phyloP scores from a whole-genome alignment of 2,329 filamentous ascomycete species.

The Metarhizium robertsii region DNA sequence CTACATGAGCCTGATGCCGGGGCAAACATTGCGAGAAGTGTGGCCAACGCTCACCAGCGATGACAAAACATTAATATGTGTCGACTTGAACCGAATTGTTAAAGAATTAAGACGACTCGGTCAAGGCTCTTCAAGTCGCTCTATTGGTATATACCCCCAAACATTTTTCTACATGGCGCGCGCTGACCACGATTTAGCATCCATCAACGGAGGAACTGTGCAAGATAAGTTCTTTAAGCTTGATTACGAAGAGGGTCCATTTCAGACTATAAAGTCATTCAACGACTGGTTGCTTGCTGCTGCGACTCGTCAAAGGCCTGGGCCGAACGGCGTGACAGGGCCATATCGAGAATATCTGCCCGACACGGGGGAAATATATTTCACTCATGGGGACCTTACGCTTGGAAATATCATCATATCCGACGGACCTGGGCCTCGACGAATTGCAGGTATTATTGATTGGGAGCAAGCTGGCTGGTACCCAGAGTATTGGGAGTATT shows the following conservation, averaged over 20 bases:
- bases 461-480: constrained; percentile 21
- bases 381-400: constrained; percentile 16
- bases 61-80: constrained; percentile 11
- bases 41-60: constrained; percentile 10
- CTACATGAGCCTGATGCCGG: constrained; percentile 13
- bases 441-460: constrained; percentile 13
- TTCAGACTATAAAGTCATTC: constrained; percentile 11
- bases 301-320: constrained; percentile 10
- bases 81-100: constrained; percentile 9
- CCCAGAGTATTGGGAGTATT: constrained; percentile 21
- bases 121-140: not conserved
- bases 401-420: constrained; percentile 14
- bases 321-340: constrained; percentile 4
- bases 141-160: not conserved
- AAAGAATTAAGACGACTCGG: not conserved
- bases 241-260: constrained; percentile 12
- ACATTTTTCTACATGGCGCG: not conserved
- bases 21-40: constrained; percentile 11
- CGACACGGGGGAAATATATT: constrained; percentile 11
- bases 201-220: constrained; percentile 12
- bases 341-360: constrained; percentile 7
- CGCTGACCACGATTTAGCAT: constrained; percentile 9
- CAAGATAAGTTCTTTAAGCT: constrained; percentile 14
- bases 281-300: constrained; percentile 13
- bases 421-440: not conserved